These are phyloP conservation scores for Citeromyces siamensis DNA, from an alignment of 1,139 yeast species.

Conservation along the genomic window DNA sequence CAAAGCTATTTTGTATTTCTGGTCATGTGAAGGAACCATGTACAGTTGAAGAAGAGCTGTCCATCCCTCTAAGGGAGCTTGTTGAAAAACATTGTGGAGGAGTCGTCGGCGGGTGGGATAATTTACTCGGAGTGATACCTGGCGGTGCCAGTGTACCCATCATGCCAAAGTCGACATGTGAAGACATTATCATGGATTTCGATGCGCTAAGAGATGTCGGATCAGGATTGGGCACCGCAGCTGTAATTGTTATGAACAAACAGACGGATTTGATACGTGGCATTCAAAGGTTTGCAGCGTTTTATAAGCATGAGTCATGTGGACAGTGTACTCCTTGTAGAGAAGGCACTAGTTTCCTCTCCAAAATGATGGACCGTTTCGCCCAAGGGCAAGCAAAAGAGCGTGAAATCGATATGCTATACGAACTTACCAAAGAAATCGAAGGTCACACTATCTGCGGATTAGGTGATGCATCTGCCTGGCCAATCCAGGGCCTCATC, in stretches of 20 bases:
- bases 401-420: constrained; percentile 72
- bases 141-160: constrained; percentile 86
- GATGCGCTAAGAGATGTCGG: constrained; percentile 79
- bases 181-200: constrained; percentile 67
- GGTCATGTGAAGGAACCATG: constrained; percentile 89
- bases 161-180: constrained; percentile 55
- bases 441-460: constrained; percentile 92
- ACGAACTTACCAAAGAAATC: constrained; percentile 71
- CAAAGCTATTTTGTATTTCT: constrained; percentile 73
- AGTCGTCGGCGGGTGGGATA: constrained; percentile 86
- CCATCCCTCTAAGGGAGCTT: constrained; percentile 69
- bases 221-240: constrained; percentile 85
- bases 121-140: constrained; percentile 73
- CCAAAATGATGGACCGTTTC: constrained; percentile 76
- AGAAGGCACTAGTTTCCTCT: constrained; percentile 84
- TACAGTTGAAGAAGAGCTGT: constrained; percentile 90
- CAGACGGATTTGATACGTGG: constrained; percentile 75
- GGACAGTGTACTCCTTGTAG: constrained; percentile 95
- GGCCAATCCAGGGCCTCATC: constrained; percentile 86
- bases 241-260: constrained; percentile 83
- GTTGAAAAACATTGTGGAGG: constrained; percentile 87
- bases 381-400: constrained; percentile 65
- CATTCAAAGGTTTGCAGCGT: constrained; percentile 70
- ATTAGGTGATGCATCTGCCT: constrained; percentile 84
- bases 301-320: constrained; percentile 85